A percentile compares a stretch with the other conserved stretches of the same genome.
Conservation (phyloP, 345 rosid species). For the Angophora floribunda region DNA sequence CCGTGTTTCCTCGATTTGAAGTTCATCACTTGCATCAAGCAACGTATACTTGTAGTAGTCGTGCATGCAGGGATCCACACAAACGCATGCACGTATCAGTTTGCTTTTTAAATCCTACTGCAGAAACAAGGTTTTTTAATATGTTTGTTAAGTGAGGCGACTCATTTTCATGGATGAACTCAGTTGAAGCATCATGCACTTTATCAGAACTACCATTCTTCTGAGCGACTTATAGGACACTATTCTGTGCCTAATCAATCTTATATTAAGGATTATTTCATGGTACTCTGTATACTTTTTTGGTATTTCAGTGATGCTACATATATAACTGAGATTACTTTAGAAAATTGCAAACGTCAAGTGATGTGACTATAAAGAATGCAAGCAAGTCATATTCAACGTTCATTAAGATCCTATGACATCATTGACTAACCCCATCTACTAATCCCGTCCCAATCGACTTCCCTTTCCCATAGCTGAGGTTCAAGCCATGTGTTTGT, state of each 20-base stretch:
- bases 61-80: not conserved
- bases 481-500: not conserved
- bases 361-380: not conserved
- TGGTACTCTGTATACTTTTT: not conserved
- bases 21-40: not conserved
- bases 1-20: not conserved
- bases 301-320: not conserved
- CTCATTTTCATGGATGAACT: not conserved
- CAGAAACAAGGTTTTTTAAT: not conserved
- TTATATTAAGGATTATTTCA: not conserved
- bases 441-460: not conserved
- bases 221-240: not conserved
- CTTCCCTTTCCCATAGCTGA: not conserved
- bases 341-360: not conserved
- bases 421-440: not conserved
- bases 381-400: not conserved
- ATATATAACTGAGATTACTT: not conserved
- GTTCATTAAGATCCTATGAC: not conserved
- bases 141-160: not conserved
- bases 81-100: not conserved
- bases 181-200: not conserved
- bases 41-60: not conserved
- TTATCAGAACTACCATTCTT: not conserved
- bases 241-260: not conserved
- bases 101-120: not conserved